phyloP scores from a whole-genome alignment of 192 early-diverging fungal genomes.

The Coemansia sp. region DNA sequence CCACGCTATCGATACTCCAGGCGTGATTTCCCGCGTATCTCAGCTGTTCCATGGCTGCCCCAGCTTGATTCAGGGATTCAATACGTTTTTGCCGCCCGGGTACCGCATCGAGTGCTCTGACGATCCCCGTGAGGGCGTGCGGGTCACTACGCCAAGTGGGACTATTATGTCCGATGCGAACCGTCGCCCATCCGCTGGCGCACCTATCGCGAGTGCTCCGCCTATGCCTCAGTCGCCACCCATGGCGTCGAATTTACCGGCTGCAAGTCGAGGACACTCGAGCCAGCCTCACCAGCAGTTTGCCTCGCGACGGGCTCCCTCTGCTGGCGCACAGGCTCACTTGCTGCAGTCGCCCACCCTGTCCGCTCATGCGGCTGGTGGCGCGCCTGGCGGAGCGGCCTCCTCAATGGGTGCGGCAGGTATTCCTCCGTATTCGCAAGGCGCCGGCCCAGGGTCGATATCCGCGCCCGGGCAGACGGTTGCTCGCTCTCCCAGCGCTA shows the following conservation, averaged over 20 bases:
- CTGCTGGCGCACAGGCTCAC: constrained; percentile 20
- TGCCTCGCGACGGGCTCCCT: constrained; percentile 21
- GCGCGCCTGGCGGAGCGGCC: background rate
- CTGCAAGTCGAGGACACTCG: constrained; percentile 5
- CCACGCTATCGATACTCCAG: constrained; percentile 93
- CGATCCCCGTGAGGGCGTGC: constrained; percentile 77
- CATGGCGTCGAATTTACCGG: background rate
- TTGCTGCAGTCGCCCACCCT: constrained; percentile 24
- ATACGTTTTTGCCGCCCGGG: constrained; percentile 98
- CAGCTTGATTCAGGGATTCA: constrained; percentile 92
- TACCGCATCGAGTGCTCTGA: constrained; percentile 91
- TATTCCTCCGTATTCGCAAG: background rate
- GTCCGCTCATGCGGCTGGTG: constrained; percentile 16
- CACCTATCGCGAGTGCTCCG: background rate
- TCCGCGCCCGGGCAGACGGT: constrained; percentile 15
- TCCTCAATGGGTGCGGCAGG: background rate
- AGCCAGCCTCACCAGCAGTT: constrained; percentile 35
- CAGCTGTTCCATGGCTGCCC: constrained; percentile 91
- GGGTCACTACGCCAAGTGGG: constrained; percentile 85
- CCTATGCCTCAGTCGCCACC: constrained; percentile 24
- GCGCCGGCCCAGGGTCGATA: background rate
- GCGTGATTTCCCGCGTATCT: constrained; percentile 96
- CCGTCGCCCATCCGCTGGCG: constrained; percentile 17
- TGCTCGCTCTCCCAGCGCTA: constrained; percentile 30
- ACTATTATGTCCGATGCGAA: constrained; percentile 50